Percentiles rank a stretch among this genome's conserved stretches.
Evolutionary conservation across 441 rosid genomes (phyloP).

Genomic region (Populus hybrid): DNA sequence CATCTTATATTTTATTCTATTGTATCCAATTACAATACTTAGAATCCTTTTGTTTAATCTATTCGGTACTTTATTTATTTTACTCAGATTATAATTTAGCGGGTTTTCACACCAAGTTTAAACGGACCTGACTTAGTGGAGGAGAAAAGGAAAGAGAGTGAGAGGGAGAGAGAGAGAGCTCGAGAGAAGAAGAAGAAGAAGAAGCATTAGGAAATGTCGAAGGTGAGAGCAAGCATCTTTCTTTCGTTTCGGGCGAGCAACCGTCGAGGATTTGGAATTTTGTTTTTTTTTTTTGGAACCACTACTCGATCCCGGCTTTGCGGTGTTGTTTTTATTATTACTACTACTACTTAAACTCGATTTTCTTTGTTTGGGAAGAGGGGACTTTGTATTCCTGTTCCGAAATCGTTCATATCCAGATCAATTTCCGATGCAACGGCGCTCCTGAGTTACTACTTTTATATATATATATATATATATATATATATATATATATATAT

Average conservation of each 20-base stretch:
- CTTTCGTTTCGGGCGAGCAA: background rate
- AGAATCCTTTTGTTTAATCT: no score
- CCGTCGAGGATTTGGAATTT: background rate
- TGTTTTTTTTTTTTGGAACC: background rate
- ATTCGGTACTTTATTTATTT: no score
- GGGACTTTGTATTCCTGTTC: background rate
- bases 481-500: no score
- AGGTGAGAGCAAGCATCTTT: constrained; percentile 1
- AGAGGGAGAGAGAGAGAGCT: background rate
- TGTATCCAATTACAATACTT: no score
- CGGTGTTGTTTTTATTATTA: background rate
- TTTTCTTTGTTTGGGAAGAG: background rate
- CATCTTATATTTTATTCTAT: no score
- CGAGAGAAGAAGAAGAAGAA: background rate
- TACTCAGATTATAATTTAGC: no score
- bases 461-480: no score
- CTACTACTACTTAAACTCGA: no score
- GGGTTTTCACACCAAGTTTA: background rate
- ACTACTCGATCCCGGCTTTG: background rate
- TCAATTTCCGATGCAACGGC: background rate
- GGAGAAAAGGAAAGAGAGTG: background rate
- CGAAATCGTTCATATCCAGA: background rate
- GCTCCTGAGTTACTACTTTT: no score
- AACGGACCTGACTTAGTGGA: background rate
- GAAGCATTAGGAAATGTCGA: background rate